Percentiles rank a stretch among this genome's conserved stretches.
Evolutionary conservation across 306 rosid species (phyloP).

Genomic region (Herpetospermum pedunculosum): DNA sequence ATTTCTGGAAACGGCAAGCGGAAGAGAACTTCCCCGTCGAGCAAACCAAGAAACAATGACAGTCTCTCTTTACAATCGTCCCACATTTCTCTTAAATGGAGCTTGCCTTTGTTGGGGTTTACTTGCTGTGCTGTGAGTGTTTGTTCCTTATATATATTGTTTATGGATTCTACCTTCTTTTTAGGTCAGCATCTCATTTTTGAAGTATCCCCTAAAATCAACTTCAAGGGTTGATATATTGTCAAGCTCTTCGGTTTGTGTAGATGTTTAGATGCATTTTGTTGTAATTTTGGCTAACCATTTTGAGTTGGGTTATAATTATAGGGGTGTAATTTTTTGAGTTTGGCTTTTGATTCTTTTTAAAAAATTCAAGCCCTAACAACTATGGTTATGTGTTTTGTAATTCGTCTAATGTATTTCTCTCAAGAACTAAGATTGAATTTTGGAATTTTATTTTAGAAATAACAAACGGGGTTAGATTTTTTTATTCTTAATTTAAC

Average conservation of each 20-base stretch:
- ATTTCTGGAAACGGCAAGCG: conserved; percentile 58
- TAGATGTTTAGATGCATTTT: not conserved
- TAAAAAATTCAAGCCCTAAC: not conserved
- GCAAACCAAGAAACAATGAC: conserved; percentile 7
- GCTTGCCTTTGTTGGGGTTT: not conserved
- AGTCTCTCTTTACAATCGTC: not conserved
- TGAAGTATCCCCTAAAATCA: not conserved
- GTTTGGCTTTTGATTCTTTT: too few species aligned
- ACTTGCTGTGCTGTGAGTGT: not conserved
- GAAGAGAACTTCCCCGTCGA: conserved; percentile 45
- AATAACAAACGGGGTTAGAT: too few species aligned
- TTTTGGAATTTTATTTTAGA: not conserved
- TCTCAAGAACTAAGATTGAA: not conserved
- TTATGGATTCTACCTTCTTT: not conserved
- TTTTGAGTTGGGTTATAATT: not conserved
- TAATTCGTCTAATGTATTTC: not conserved
- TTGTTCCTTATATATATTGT: not conserved
- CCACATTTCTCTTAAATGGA: not conserved
- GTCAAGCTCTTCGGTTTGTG: not conserved
- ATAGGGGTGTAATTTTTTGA: not conserved
- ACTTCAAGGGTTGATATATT: not conserved
- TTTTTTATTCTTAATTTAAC: too few species aligned
- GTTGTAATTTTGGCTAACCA: not conserved
- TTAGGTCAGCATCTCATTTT: not conserved
- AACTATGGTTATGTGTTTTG: not conserved